Conservation (phyloP, 2,329 filamentous ascomycete species). For the Chalara sp. region DNA sequence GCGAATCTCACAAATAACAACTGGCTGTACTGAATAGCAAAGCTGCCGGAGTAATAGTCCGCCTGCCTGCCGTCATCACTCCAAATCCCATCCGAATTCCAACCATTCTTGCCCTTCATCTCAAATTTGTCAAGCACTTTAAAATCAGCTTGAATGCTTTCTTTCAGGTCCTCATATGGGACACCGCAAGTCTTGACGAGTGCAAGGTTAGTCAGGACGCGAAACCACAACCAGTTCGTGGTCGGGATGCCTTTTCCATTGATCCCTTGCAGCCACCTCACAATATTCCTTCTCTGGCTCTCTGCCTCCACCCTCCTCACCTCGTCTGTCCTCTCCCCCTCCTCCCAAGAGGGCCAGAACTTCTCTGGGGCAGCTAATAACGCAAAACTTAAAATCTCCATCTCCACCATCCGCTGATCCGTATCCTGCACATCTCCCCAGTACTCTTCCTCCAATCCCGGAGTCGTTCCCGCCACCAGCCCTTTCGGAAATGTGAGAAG, state of each 20-base stretch:
- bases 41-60: slow-evolving; percentile 44
- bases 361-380: slow-evolving; percentile 35
- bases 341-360: slow-evolving; percentile 27
- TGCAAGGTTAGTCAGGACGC: slow-evolving; percentile 40
- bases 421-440: slow-evolving; percentile 39
- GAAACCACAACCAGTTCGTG: slow-evolving; percentile 47
- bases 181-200: slow-evolving; percentile 34
- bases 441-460: slow-evolving; percentile 28
- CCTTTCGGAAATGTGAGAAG: background rate
- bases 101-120: slow-evolving; percentile 36
- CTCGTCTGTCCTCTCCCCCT: background rate
- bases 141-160: slow-evolving; percentile 35
- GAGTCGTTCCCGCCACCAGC: slow-evolving; percentile 24
- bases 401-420: slow-evolving; percentile 47
- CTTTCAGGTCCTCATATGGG: slow-evolving; percentile 26
- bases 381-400: slow-evolving; percentile 42
- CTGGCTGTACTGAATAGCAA: slow-evolving; percentile 44
- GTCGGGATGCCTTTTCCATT: slow-evolving; percentile 37
- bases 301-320: slow-evolving; percentile 4
- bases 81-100: slow-evolving; percentile 37
- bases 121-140: slow-evolving; percentile 36
- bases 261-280: slow-evolving; percentile 34
- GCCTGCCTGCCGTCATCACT: slow-evolving; percentile 28
- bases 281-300: slow-evolving; percentile 31
- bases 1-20: slow-evolving; percentile 36